Conservation (phyloP, 192 early-diverging fungal species). For the Dimargaris cristalligena region DNA sequence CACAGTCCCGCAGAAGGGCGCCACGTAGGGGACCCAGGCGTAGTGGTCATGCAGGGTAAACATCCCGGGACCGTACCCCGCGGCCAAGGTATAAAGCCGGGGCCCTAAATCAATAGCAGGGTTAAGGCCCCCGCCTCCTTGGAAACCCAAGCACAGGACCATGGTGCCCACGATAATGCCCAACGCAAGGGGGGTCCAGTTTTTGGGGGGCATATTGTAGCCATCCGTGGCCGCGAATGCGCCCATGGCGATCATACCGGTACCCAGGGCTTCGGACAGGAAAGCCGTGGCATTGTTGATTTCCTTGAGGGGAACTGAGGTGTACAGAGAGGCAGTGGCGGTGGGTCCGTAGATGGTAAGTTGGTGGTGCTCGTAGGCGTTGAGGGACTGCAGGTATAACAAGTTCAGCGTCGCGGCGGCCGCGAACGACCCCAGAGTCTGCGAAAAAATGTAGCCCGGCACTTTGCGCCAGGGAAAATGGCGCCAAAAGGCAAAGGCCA, state of each 20-base stretch:
- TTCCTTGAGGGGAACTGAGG: conserved; percentile 33
- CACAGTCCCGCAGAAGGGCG: conserved; percentile 44
- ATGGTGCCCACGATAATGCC: conserved; percentile 41
- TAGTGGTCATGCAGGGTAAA: conserved; percentile 49
- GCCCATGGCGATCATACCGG: conserved; percentile 41
- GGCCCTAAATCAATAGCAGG: conserved; percentile 67
- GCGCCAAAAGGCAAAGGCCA: conserved; percentile 44
- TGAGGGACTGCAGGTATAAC: conserved; percentile 39
- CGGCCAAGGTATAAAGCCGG: conserved; percentile 46
- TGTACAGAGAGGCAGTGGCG: conserved; percentile 45
- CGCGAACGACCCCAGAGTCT: conserved; percentile 50
- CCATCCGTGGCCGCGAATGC: conserved; percentile 42
- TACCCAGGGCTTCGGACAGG: conserved; percentile 48
- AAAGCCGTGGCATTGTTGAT: conserved; percentile 37
- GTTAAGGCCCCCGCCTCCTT: conserved; percentile 52
- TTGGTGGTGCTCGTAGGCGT: conserved; percentile 30
- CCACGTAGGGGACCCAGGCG: conserved; percentile 49
- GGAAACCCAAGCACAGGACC: conserved; percentile 39
- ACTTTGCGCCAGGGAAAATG: conserved; percentile 57
- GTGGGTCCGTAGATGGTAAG: conserved; percentile 21
- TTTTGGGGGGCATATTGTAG: conserved; percentile 33
- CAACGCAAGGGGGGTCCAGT: conserved; percentile 34
- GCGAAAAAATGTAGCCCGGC: conserved; percentile 41
- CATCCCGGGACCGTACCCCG: conserved; percentile 43
- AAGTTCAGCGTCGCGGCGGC: conserved; percentile 47